Evolutionary conservation across 2,329 filamentous ascomycete genomes (phyloP).

Genomic region (Tolypocladium guangdongense): DNA sequence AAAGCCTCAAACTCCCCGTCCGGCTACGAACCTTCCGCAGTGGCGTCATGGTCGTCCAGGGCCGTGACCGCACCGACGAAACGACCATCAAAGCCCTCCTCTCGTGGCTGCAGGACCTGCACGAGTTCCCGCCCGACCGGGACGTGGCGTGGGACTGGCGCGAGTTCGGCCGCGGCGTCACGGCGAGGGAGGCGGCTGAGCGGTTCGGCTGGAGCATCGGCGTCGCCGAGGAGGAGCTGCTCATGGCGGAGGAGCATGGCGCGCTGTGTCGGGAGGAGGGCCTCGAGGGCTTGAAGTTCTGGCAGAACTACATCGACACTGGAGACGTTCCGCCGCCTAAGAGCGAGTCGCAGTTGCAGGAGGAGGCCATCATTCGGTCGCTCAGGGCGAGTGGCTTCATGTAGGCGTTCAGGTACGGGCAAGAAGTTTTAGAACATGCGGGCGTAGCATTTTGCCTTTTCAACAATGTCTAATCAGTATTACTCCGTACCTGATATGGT

Average conservation of each 20-base stretch:
- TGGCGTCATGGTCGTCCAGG: constrained; percentile 88
- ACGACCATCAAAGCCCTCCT: constrained; percentile 71
- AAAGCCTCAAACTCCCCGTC: constrained; percentile 74
- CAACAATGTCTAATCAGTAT: too few species aligned
- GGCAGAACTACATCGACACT: constrained; percentile 64
- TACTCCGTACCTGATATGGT: not conserved
- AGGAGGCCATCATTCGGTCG: constrained; percentile 30
- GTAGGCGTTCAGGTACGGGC: not conserved
- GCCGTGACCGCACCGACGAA: constrained; percentile 78
- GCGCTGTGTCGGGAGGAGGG: constrained; percentile 83
- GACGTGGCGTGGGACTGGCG: constrained; percentile 66
- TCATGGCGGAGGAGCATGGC: constrained; percentile 92
- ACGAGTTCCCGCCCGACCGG: constrained; percentile 51
- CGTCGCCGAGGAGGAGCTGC: constrained; percentile 86
- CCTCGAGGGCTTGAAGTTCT: constrained; percentile 84
- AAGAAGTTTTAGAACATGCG: not conserved
- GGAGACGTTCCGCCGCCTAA: constrained; percentile 24
- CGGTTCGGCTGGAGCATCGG: constrained; percentile 95
- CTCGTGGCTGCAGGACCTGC: constrained; percentile 66
- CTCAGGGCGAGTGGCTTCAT: constrained; percentile 33
- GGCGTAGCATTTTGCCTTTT: not conserved
- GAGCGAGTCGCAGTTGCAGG: constrained; percentile 17
- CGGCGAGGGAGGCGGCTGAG: constrained; percentile 79
- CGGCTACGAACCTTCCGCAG: constrained; percentile 82
- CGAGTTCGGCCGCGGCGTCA: constrained; percentile 72